These are phyloP conservation scores for Aspergillus diversus DNA, from an alignment of 495 filamentous ascomycete genomes.

Conservation along the genomic window DNA sequence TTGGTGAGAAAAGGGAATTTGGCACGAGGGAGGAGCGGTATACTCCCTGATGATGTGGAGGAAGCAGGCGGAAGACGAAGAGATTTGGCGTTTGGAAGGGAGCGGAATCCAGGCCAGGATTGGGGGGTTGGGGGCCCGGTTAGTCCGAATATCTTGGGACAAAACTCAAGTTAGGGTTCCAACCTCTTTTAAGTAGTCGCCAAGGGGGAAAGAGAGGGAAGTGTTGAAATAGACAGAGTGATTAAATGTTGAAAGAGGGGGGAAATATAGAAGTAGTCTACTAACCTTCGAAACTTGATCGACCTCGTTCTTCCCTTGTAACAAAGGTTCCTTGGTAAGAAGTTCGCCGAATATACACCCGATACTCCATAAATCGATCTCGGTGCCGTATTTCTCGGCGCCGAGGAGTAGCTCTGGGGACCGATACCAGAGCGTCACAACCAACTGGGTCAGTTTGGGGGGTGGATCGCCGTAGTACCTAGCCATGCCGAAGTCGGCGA, in stretches of 20 bases:
- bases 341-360: conserved; percentile 97
- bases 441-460: conserved; percentile 85
- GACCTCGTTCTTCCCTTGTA: conserved; percentile 94
- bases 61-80: conserved; percentile 70
- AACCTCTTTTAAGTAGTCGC: no score
- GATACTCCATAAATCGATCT: conserved; percentile 93
- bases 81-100: conserved; percentile 85
- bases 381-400: conserved; percentile 70
- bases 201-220: not conserved
- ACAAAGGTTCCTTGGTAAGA: conserved; percentile 76
- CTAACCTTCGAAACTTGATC: conserved; percentile 70
- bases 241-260: no score
- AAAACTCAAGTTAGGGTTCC: not conserved
- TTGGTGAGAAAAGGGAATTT: conserved; percentile 82
- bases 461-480: conserved; percentile 84
- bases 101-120: conserved; percentile 83
- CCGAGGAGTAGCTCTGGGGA: conserved; percentile 90
- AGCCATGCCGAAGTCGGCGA: conserved; percentile 98
- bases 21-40: conserved; percentile 55
- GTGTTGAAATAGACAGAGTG: not conserved
- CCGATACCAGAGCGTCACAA: conserved; percentile 98
- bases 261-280: not conserved
- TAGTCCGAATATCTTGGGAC: conserved; percentile 76
- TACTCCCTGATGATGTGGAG: conserved; percentile 27
- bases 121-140: conserved; percentile 88